These are phyloP conservation scores for Copromyces sp. DNA, from an alignment of 495 filamentous ascomycete genomes.

Conservation along the genomic window DNA sequence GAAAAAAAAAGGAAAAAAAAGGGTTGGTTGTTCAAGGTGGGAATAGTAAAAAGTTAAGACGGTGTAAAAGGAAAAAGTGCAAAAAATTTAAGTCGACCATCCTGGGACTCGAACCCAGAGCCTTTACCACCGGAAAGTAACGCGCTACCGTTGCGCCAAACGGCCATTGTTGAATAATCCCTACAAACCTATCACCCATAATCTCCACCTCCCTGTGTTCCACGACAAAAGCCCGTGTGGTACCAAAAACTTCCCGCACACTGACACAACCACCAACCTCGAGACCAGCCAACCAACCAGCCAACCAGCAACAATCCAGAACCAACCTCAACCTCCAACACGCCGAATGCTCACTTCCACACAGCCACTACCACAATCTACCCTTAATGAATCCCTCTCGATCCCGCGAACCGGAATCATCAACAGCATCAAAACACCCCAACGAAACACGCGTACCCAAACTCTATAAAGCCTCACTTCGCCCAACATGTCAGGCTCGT, in stretches of 20 bases:
- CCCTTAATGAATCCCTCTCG: neutral
- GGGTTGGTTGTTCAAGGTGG: no score
- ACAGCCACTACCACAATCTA: neutral
- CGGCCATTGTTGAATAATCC: neutral
- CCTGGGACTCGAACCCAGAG: neutral
- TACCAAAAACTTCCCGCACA: neutral
- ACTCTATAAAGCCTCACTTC: neutral
- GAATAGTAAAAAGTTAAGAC: rapidly evolving
- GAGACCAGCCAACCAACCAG: neutral
- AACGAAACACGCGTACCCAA: neutral
- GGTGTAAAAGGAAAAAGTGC: neutral
- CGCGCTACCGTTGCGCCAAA: neutral
- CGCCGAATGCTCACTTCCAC: neutral
- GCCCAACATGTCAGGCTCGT: neutral
- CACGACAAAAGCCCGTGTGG: neutral
- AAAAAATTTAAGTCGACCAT: neutral
- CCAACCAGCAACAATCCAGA: neutral
- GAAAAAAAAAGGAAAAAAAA: neutral
- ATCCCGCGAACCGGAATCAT: neutral
- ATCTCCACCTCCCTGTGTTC: rapidly evolving
- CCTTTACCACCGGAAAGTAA: neutral
- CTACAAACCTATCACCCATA: neutral
- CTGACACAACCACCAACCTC: neutral
- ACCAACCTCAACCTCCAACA: neutral
- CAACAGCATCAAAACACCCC: neutral